A percentile compares a stretch with the other conserved stretches of the same genome.
Conservation (phyloP, 306 rosid species). For the Trifolium subterraneum region DNA sequence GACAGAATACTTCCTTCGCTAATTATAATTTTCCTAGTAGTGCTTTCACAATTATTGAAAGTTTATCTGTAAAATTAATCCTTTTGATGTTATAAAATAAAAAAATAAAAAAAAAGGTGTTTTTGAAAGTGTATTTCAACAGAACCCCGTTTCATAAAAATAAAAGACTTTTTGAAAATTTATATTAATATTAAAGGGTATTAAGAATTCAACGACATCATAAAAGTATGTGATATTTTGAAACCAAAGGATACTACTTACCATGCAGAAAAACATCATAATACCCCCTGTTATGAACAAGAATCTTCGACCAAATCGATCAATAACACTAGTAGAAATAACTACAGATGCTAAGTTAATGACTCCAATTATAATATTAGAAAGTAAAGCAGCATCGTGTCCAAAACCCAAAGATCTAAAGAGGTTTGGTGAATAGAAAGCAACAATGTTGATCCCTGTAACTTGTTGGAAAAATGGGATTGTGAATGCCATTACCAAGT, state of each 20-base stretch:
- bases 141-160: too few relatives aligned
- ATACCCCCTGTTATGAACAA: conserved; percentile 65
- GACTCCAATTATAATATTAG: conserved; percentile 57
- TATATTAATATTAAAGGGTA: too few relatives aligned
- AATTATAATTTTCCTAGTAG: too few relatives aligned
- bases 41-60: too few relatives aligned
- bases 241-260: not conserved
- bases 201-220: too few relatives aligned
- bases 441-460: conserved; percentile 73
- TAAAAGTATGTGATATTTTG: too few relatives aligned
- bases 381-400: conserved; percentile 57
- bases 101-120: too few relatives aligned
- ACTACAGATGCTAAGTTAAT: conserved; percentile 55
- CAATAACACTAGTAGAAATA: conserved; percentile 56
- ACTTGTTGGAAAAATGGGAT: conserved; percentile 66
- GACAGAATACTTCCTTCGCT: too few relatives aligned
- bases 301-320: conserved; percentile 68
- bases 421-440: conserved; percentile 72
- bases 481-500: conserved; percentile 56
- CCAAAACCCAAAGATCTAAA: conserved; percentile 74
- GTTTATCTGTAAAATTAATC: too few relatives aligned
- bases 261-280: conserved; percentile 59
- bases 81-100: too few relatives aligned
- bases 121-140: too few relatives aligned
- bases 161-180: too few relatives aligned